Percentiles rank a stretch among this genome's conserved stretches.
These are phyloP conservation scores for Kwoniella shandongensis DNA, from an alignment of 768 basidiomycete species.

Conservation along the genomic window DNA sequence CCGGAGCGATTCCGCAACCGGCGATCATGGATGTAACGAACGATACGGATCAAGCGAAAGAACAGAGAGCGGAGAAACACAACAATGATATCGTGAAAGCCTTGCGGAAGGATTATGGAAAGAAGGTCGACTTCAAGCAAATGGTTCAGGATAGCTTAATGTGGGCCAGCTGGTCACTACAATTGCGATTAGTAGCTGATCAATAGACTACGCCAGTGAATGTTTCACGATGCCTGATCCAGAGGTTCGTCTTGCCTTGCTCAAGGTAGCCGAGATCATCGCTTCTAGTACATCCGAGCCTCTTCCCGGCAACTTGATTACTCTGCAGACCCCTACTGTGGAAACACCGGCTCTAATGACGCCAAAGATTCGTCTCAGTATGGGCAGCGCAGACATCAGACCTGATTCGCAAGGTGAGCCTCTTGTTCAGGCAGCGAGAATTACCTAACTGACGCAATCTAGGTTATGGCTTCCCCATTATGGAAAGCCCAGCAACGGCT, in stretches of 20 bases:
- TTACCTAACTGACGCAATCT: background rate
- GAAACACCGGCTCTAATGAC: constrained; percentile 57
- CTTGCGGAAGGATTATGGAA: constrained; percentile 83
- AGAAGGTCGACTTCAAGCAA: constrained; percentile 67
- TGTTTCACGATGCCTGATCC: constrained; percentile 60
- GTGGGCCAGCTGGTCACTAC: constrained; percentile 57
- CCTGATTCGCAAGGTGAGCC: constrained; percentile 13
- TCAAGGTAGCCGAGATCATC: constrained; percentile 87
- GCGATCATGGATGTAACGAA: constrained; percentile 60
- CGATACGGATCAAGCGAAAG: constrained; percentile 58
- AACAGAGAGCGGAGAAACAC: constrained; percentile 68
- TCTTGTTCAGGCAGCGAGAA: background rate
- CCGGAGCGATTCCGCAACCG: constrained; percentile 54
- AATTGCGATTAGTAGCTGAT: background rate
- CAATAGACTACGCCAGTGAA: constrained; percentile 8
- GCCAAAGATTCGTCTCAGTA: constrained; percentile 64
- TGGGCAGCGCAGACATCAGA: constrained; percentile 19
- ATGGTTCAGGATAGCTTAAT: constrained; percentile 76
- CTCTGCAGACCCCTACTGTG: constrained; percentile 69
- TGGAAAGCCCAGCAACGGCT: constrained; percentile 10
- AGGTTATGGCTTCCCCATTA: constrained; percentile 29
- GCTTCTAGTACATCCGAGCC: constrained; percentile 79
- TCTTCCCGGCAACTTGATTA: constrained; percentile 79
- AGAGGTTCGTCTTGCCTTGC: constrained; percentile 84
- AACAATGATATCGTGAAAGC: constrained; percentile 70